Conservation (phyloP, 176 grass and related monocot species). For the Alloteropsis semialata region DNA sequence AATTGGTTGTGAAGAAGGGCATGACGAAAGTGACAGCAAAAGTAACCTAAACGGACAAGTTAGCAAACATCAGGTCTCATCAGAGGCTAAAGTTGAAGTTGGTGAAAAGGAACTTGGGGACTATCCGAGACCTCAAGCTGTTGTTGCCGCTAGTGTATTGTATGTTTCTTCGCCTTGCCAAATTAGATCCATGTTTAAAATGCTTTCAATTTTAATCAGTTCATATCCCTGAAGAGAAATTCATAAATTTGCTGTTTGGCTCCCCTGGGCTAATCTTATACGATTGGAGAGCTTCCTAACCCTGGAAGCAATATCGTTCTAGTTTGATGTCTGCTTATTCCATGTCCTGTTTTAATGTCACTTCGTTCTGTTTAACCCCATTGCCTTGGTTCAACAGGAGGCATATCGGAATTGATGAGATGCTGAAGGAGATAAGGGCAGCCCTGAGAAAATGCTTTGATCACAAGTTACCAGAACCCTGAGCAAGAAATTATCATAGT, state of each 20-base stretch:
- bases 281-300: not conserved
- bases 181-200: not conserved
- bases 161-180: constrained; percentile 30
- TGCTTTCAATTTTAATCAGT: not conserved
- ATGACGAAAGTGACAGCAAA: constrained; percentile 33
- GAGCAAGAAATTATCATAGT: constrained; percentile 8
- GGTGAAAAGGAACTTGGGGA: constrained; percentile 71
- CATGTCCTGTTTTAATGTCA: not conserved
- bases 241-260: not conserved
- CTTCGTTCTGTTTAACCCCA: not conserved
- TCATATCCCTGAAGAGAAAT: not conserved
- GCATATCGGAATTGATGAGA: constrained; percentile 75
- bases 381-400: constrained; percentile 38
- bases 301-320: not conserved
- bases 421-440: constrained; percentile 79
- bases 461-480: constrained; percentile 38
- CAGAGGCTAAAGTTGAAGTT: constrained; percentile 34
- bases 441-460: constrained; percentile 74
- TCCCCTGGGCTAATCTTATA: not conserved
- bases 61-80: not conserved
- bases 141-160: constrained; percentile 73
- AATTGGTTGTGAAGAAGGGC: constrained; percentile 60
- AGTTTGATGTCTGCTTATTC: not conserved
- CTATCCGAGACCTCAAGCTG: constrained; percentile 86
- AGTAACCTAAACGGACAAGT: constrained; percentile 2